Base-by-base conservation (phyloP, 73 alveolate genomes). In the Paramecium biaurelia region DNA sequence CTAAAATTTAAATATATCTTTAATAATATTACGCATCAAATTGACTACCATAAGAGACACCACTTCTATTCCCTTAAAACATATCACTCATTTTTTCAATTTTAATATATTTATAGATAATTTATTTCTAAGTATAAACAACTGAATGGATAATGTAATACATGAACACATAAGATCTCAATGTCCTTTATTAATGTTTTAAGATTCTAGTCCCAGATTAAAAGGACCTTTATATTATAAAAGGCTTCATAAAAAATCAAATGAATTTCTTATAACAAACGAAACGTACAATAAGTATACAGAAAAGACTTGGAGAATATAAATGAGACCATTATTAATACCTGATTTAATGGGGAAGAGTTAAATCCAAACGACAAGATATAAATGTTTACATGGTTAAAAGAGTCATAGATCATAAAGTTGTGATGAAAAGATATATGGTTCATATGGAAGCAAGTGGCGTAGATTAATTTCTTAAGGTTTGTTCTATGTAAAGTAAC, bases 291-390 rank as follows among this genome's bases (percentile, higher is more conserved):
- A 18, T 5, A 53, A 53, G 9, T 53, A 34, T 23, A 5, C 23
- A 53, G 68, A 53, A 18, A 30, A 63, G 21, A 26, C 23, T 32
- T 63, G 84, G 84, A 63, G 84, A 63, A 32, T 63, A 11, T 5
- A 63, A 26, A 63, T 63, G 41, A 63, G 45, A 63, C 84, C 84
- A 10, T 63, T 63, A 5, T 11, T 63, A 0, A 63, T 63, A 2
- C 84, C 84, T 63, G 84, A 63, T 63, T 32, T 63, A 26, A 63
- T 63, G 84, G 84, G 84, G 24, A 63, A 63, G 47, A 63, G 84
- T 10, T 30, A 63, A 63, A 32, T 63, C 26, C 20, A 63, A 30
- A 12, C 12, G 0, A 6, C 24, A 2, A 63, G 10, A 63, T 63
- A 10, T 20, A 53, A 53, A 53, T 53, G 68, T 18, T 7, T 53